phyloP scores from a whole-genome alignment of 371 early-diverging fungal species.

The Circinella umbellata region DNA sequence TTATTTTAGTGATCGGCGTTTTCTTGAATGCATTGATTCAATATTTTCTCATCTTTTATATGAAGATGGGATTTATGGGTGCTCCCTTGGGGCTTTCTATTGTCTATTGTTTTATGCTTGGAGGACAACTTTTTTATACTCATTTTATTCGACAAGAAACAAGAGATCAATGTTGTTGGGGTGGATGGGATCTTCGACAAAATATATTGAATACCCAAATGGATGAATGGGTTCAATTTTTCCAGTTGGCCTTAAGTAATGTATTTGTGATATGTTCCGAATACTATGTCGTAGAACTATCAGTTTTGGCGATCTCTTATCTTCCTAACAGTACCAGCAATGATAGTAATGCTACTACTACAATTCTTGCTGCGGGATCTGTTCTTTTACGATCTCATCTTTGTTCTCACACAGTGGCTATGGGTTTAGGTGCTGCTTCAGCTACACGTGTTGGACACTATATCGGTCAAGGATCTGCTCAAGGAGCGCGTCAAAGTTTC shows the following conservation, averaged over 20 bases:
- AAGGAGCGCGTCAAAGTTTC: constrained; percentile 8
- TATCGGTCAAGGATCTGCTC: constrained; percentile 7
- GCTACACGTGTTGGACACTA: constrained; percentile 36
- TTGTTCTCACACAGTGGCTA: constrained; percentile 19
- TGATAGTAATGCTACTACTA: background rate
- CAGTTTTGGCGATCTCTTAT: constrained; percentile 10
- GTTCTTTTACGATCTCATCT: background rate
- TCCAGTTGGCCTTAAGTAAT: background rate
- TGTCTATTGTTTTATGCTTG: background rate
- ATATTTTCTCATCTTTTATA: constrained; percentile 1
- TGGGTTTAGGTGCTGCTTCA: constrained; percentile 66
- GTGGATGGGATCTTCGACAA: constrained; percentile 1
- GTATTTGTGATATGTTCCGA: constrained; percentile 7
- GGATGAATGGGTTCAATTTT: background rate
- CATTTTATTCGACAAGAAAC: background rate
- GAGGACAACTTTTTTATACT: background rate
- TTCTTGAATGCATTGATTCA: constrained; percentile 3
- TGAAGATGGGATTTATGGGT: constrained; percentile 1
- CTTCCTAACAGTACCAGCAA: background rate
- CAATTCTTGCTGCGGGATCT: background rate
- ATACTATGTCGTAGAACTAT: constrained; percentile 2
- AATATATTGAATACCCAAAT: too few relatives aligned
- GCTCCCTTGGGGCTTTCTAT: constrained; percentile 1
- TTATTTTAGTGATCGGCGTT: background rate
- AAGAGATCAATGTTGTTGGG: background rate